These are phyloP conservation scores for Darksidea phi DNA, from an alignment of 495 filamentous ascomycete species.

Conservation along the genomic window DNA sequence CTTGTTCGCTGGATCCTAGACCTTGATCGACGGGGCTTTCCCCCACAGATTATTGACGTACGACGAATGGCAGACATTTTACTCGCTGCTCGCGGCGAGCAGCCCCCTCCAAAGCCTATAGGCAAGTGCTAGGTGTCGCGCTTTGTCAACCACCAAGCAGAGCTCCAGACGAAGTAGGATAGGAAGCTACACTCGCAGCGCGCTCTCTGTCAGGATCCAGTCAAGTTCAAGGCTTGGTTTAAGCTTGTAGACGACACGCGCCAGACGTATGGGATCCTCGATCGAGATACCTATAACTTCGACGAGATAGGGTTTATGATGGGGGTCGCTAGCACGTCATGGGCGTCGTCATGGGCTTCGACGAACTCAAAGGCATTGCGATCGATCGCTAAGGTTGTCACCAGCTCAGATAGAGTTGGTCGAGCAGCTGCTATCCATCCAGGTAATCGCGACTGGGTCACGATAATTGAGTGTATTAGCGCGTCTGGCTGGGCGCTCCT, in stretches of 20 bases:
- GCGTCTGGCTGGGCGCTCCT: background rate
- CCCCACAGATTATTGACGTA: constrained; percentile 15
- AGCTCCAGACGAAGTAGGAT: constrained; percentile 24
- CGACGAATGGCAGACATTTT: constrained; percentile 15
- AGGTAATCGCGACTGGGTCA: background rate
- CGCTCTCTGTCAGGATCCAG: constrained; percentile 6
- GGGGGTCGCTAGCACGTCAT: constrained; percentile 28
- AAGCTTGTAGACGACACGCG: constrained; percentile 1
- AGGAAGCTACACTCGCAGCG: constrained; percentile 18
- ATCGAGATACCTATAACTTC: no score
- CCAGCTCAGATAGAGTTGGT: constrained; percentile 26
- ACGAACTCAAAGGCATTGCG: no score
- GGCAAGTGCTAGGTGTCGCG: constrained; percentile 13
- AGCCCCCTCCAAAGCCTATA: constrained; percentile 11
- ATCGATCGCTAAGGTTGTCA: constrained; percentile 36
- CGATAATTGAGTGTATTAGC: background rate
- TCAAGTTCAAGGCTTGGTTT: constrained; percentile 21
- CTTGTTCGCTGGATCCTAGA: constrained; percentile 19
- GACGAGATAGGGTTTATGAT: constrained; percentile 17
- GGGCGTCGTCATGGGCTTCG: no score
- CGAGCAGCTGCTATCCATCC: background rate
- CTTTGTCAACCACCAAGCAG: constrained; percentile 20
- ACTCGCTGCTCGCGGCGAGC: constrained; percentile 1
- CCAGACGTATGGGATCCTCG: no score
- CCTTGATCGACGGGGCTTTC: constrained; percentile 18